phyloP scores from a whole-genome alignment of 495 filamentous ascomycete species.

The Lasiosphaeriaceae sp. region DNA sequence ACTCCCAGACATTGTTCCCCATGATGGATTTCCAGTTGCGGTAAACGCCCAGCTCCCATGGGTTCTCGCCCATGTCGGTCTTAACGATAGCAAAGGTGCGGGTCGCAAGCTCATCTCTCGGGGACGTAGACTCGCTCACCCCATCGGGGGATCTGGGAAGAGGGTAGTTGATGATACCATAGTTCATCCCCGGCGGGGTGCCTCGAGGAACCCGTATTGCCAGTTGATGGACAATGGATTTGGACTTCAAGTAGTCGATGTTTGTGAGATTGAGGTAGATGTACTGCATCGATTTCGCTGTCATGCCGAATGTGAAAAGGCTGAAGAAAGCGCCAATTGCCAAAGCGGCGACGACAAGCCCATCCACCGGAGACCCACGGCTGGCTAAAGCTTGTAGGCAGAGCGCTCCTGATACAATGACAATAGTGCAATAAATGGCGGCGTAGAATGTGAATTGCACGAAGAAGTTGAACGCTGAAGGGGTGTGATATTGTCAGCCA shows the following conservation, averaged over 20 bases:
- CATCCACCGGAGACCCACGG: conserved; percentile 27
- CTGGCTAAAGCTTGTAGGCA: conserved; percentile 23
- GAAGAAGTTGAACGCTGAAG: conserved; percentile 76
- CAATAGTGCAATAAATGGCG: conserved; percentile 59
- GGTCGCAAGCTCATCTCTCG: conserved; percentile 30
- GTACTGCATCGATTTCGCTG: conserved; percentile 63
- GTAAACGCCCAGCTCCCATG: conserved; percentile 64
- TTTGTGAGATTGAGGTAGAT: conserved; percentile 71
- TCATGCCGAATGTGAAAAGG: conserved; percentile 73
- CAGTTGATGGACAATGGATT: conserved; percentile 62
- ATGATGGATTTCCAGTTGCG: conserved; percentile 73
- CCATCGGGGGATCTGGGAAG: conserved; percentile 24
- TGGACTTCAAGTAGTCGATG: conserved; percentile 67
- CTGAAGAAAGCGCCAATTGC: conserved; percentile 60
- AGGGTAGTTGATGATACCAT: conserved; percentile 39
- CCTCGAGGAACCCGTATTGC: conserved; percentile 66
- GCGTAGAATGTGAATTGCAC: conserved; percentile 77
- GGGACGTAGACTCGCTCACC: conserved; percentile 6
- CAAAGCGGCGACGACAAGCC: conserved; percentile 33
- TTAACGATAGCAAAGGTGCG: conserved; percentile 73
- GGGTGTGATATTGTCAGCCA: background rate
- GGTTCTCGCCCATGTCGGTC: conserved; percentile 71
- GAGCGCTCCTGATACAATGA: conserved; percentile 47
- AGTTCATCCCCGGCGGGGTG: conserved; percentile 37
- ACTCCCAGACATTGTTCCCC: conserved; percentile 65